phyloP scores from a whole-genome alignment of 2,329 filamentous ascomycete genomes.

The Colletotrichum tofieldiae region DNA sequence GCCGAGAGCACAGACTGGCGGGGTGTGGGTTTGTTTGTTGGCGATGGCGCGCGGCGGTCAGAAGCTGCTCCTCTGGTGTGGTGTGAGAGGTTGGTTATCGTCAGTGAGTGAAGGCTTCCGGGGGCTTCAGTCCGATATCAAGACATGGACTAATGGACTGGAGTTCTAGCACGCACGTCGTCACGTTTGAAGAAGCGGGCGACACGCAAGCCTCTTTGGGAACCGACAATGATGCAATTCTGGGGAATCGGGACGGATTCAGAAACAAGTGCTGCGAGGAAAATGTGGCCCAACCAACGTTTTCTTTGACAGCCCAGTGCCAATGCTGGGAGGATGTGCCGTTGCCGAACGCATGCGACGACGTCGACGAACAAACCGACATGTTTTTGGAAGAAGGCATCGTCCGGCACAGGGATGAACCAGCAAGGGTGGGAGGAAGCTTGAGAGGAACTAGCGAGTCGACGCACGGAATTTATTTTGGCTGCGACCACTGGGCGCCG shows the following conservation, averaged over 20 bases:
- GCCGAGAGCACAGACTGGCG: conserved; percentile 28
- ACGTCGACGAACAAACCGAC: neutral
- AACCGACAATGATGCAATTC: neutral
- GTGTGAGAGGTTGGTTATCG: conserved; percentile 10
- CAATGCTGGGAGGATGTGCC: conserved; percentile 26
- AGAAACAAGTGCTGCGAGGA: neutral
- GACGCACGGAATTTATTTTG: too few species aligned
- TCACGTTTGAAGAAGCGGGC: conserved; percentile 2
- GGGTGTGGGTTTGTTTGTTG: neutral
- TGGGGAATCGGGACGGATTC: neutral
- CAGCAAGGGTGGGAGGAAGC: neutral
- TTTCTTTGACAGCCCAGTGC: neutral
- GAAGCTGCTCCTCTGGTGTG: neutral
- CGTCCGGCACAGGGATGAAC: neutral
- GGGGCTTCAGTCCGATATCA: neutral
- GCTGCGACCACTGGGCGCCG: too few species aligned
- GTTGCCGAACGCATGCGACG: conserved; percentile 18
- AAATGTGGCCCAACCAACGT: neutral
- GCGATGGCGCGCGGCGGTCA: neutral
- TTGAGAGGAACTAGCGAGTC: too few species aligned
- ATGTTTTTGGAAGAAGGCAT: conserved; percentile 5
- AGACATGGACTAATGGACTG: neutral
- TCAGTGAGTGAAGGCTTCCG: neutral
- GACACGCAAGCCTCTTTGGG: conserved; percentile 7
- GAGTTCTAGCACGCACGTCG: neutral